These are phyloP conservation scores for Clarireedia paspali DNA, from an alignment of 2,329 filamentous ascomycete genomes.

Conservation along the genomic window DNA sequence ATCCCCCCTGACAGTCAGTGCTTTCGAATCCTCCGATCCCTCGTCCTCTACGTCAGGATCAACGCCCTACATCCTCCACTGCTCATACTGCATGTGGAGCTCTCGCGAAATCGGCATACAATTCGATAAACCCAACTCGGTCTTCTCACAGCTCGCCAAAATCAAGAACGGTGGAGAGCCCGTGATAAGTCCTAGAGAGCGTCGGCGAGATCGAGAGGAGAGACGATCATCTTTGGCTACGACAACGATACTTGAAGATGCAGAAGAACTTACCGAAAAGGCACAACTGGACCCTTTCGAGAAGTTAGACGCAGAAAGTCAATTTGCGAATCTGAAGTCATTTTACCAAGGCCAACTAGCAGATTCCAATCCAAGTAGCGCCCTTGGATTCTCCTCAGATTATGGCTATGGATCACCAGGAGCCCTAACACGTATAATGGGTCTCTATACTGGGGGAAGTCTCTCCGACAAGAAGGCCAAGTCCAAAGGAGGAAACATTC, in stretches of 20 bases:
- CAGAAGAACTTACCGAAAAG: conserved; percentile 31
- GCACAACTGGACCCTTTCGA: conserved; percentile 29
- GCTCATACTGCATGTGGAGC: conserved; percentile 89
- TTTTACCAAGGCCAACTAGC: conserved; percentile 80
- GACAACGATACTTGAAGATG: conserved; percentile 22
- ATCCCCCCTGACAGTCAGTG: conserved; percentile 67
- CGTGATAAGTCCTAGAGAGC: conserved; percentile 40
- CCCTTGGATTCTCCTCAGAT: conserved; percentile 47
- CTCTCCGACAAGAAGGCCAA: conserved; percentile 57
- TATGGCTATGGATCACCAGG: conserved; percentile 65
- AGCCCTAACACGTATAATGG: conserved; percentile 84
- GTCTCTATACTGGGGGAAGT: conserved; percentile 65
- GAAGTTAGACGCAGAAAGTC: conserved; percentile 53
- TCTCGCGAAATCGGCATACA: conserved; percentile 83
- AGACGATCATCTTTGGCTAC: conserved; percentile 17
- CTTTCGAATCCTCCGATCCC: conserved; percentile 45
- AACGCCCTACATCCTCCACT: conserved; percentile 69
- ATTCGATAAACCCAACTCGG: conserved; percentile 82
- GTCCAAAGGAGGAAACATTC: conserved; percentile 64
- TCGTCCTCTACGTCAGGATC: conserved; percentile 29
- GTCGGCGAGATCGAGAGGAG: conserved; percentile 23
- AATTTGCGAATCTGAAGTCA: conserved; percentile 64
- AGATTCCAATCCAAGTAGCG: conserved; percentile 46
- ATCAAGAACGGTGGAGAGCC: conserved; percentile 54
- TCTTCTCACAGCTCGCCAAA: conserved; percentile 70